Percentiles rank a stretch among this genome's conserved stretches.
phyloP scores from a whole-genome alignment of 2,329 filamentous ascomycete species.

The Colletotrichum tabaci region DNA sequence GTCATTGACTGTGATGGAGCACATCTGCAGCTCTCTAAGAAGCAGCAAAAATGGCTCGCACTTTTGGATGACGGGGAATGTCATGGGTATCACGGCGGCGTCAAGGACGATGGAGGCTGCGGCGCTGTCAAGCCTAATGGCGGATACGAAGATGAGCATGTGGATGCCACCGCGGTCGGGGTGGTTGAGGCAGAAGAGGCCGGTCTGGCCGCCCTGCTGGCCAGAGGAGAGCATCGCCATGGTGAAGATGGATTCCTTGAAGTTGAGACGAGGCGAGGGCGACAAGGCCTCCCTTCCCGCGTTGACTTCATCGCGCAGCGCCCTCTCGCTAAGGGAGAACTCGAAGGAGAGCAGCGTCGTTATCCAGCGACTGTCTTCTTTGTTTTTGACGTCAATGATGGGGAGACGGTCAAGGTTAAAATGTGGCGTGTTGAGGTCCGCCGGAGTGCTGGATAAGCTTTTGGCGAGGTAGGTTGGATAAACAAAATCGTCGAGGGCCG shows the following conservation, averaged over 20 bases:
- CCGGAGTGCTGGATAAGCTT: slow-evolving; percentile 49
- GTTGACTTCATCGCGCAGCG: slow-evolving; percentile 50
- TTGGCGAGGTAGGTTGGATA: slow-evolving; percentile 53
- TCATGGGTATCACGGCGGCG: slow-evolving; percentile 63
- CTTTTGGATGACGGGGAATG: slow-evolving; percentile 51
- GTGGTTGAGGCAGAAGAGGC: slow-evolving; percentile 60
- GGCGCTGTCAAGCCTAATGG: slow-evolving; percentile 60
- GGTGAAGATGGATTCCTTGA: slow-evolving; percentile 64
- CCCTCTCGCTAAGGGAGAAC: slow-evolving; percentile 60
- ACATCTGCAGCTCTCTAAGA: slow-evolving; percentile 54
- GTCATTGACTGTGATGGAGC: slow-evolving; percentile 60
- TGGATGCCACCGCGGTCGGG: slow-evolving; percentile 56
- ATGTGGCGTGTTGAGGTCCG: slow-evolving; percentile 56
- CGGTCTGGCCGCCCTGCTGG: slow-evolving; percentile 60
- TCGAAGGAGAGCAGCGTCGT: slow-evolving; percentile 55
- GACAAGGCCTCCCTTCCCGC: slow-evolving; percentile 44
- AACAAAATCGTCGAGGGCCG: slow-evolving; percentile 51
- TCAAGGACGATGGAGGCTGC: slow-evolving; percentile 61
- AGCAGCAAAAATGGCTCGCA: slow-evolving; percentile 58
- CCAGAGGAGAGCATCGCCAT: slow-evolving; percentile 64
- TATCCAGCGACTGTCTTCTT: slow-evolving; percentile 56
- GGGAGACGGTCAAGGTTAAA: slow-evolving; percentile 63
- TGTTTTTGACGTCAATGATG: slow-evolving; percentile 56
- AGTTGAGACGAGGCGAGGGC: slow-evolving; percentile 56
- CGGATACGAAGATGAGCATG: slow-evolving; percentile 58